These are phyloP conservation scores for Pseudognaphalium luteoalbum DNA, from an alignment of 129 eudicot species.

Conservation along the genomic window DNA sequence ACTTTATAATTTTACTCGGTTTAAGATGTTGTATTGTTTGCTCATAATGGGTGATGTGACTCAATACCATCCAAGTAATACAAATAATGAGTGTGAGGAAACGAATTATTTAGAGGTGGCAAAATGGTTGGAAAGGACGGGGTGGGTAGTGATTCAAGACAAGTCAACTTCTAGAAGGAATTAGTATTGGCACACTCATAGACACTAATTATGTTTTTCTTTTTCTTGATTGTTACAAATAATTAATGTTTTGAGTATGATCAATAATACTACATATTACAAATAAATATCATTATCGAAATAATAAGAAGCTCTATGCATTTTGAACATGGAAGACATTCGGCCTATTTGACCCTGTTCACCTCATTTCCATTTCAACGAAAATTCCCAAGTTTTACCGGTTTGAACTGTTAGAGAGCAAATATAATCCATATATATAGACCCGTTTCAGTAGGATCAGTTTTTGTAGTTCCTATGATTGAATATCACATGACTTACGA, in stretches of 20 bases:
- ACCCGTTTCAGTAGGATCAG: not conserved
- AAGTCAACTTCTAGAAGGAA: not conserved
- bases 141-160: not conserved
- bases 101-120: not conserved
- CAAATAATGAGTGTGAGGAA: not conserved
- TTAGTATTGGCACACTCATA: not conserved
- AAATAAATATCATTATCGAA: not conserved
- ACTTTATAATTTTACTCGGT: not conserved
- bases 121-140: not conserved
- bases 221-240: not conserved
- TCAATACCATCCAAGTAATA: not conserved
- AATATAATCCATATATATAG: not conserved
- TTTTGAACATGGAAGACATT: not conserved
- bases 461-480: not conserved
- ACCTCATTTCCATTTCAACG: too few species aligned
- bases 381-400: not conserved
- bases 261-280: not conserved
- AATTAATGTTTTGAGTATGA: not conserved
- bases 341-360: not conserved
- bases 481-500: not conserved
- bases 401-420: not conserved
- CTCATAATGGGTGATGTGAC: constrained; percentile 2
- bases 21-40: not conserved
- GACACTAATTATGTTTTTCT: not conserved
- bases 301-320: not conserved